Conservation (phyloP, 2,329 filamentous ascomycete species). For the Fusarium kyushuense region DNA sequence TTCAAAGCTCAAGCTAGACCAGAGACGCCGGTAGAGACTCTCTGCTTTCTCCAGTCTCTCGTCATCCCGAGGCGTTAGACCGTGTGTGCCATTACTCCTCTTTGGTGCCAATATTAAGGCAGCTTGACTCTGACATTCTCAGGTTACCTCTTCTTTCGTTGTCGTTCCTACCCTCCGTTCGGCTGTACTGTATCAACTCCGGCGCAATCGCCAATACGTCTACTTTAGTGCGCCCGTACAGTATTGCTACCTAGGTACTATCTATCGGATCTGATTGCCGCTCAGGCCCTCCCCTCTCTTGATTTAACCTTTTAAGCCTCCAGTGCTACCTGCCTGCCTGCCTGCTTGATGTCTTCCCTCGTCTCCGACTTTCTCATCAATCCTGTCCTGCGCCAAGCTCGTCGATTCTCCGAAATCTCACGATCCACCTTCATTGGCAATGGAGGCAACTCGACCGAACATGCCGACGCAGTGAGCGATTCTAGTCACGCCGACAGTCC, state of each 20-base stretch:
- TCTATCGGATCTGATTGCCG: slow-evolving; percentile 24
- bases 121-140: slow-evolving; percentile 16
- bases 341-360: slow-evolving; percentile 67
- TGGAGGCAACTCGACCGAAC: slow-evolving; percentile 48
- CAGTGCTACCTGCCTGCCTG: slow-evolving; percentile 16
- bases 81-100: slow-evolving; percentile 19
- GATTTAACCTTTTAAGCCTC: slow-evolving; percentile 26
- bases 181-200: slow-evolving; percentile 6
- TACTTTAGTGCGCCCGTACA: slow-evolving; percentile 29
- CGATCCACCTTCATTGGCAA: slow-evolving; percentile 55
- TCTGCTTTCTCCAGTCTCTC: slow-evolving; percentile 40
- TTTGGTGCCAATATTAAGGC: not conserved
- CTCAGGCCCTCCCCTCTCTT: slow-evolving; percentile 33
- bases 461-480: slow-evolving; percentile 42
- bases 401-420: slow-evolving; percentile 69
- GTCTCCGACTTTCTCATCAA: slow-evolving; percentile 75
- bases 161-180: slow-evolving; percentile 14
- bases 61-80: slow-evolving; percentile 37
- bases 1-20: slow-evolving; percentile 16
- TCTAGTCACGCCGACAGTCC: slow-evolving; percentile 35
- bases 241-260: slow-evolving; percentile 3
- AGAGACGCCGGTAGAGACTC: slow-evolving; percentile 23
- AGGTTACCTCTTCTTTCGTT: slow-evolving; percentile 12
- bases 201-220: slow-evolving; percentile 17
- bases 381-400: slow-evolving; percentile 73